These are phyloP conservation scores for Phytophthora ohioensis DNA, from an alignment of 352 stramenopile species.

Conservation along the genomic window DNA sequence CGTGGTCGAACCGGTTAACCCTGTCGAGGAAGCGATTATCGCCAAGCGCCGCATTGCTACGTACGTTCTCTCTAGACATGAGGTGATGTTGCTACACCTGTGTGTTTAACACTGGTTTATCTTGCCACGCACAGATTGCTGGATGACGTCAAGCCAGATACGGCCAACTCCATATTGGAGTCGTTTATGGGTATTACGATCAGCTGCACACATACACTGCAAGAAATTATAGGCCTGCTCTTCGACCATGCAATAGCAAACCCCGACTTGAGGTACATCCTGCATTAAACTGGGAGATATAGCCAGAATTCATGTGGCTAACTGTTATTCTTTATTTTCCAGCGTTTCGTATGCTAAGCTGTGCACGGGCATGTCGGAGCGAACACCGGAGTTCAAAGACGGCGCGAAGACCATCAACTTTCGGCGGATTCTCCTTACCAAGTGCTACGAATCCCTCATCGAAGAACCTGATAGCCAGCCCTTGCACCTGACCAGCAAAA, in stretches of 20 bases:
- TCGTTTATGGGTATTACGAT: constrained; percentile 71
- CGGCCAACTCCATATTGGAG: constrained; percentile 52
- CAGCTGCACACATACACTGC: constrained; percentile 74
- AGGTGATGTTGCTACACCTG: background rate
- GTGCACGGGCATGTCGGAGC: constrained; percentile 68
- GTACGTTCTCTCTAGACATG: constrained; percentile 38
- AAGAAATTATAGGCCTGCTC: constrained; percentile 71
- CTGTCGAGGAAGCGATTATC: constrained; percentile 69
- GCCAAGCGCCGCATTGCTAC: constrained; percentile 60
- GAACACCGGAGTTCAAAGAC: constrained; percentile 83
- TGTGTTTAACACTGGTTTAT: constrained; percentile 1
- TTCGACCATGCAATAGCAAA: constrained; percentile 82
- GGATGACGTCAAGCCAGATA: constrained; percentile 58
- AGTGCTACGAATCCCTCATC: constrained; percentile 84
- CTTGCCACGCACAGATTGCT: constrained; percentile 50
- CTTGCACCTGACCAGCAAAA: constrained; percentile 26
- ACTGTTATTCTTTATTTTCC: background rate
- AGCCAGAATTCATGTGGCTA: background rate
- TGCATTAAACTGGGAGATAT: background rate
- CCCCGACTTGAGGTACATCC: constrained; percentile 57
- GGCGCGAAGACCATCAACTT: constrained; percentile 89
- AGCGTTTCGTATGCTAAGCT: constrained; percentile 75
- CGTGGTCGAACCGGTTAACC: constrained; percentile 45
- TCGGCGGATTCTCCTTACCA: constrained; percentile 76
- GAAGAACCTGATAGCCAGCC: constrained; percentile 62